phyloP scores from a whole-genome alignment of 139 green algal species.

The Auxenochlorella pyrenoidosa region DNA sequence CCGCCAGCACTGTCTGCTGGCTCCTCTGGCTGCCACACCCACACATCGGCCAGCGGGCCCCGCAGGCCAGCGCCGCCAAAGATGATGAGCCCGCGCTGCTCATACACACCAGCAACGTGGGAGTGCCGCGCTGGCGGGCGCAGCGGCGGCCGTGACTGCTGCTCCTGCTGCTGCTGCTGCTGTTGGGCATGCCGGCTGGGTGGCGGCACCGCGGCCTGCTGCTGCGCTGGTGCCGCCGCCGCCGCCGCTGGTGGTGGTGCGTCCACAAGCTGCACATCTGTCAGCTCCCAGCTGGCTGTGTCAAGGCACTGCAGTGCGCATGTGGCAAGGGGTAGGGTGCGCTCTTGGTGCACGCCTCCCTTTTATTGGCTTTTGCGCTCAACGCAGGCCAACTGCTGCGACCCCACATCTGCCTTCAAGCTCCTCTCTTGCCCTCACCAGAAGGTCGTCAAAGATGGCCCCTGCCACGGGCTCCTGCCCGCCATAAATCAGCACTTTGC shows the following conservation, averaged over 20 bases:
- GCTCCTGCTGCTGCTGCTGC: conserved; percentile 28
- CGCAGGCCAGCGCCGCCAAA: conserved; percentile 72
- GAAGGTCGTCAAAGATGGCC: conserved; percentile 12
- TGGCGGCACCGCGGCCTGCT: conserved; percentile 32
- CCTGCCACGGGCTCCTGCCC: conserved; percentile 57
- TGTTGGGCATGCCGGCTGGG: background rate
- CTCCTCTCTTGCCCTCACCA: background rate
- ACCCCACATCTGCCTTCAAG: too few species aligned
- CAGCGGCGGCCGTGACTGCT: conserved; percentile 9
- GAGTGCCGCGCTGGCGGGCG: conserved; percentile 64
- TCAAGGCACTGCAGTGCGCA: conserved; percentile 9
- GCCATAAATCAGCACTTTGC: conserved; percentile 67
- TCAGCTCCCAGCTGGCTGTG: conserved; percentile 30
- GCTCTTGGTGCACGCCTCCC: background rate
- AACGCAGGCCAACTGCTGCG: too few species aligned
- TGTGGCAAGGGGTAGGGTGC: background rate
- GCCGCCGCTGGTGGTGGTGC: conserved; percentile 40
- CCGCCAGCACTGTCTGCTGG: background rate
- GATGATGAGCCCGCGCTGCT: conserved; percentile 42
- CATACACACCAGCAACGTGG: conserved; percentile 54
- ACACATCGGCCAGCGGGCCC: conserved; percentile 67
- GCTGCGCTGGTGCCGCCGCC: too few species aligned
- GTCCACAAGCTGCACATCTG: background rate
- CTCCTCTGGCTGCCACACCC: conserved; percentile 61
- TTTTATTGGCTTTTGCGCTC: too few species aligned